These are phyloP conservation scores for Ascodesmis nigricans DNA, from an alignment of 495 filamentous ascomycete genomes.

Conservation along the genomic window DNA sequence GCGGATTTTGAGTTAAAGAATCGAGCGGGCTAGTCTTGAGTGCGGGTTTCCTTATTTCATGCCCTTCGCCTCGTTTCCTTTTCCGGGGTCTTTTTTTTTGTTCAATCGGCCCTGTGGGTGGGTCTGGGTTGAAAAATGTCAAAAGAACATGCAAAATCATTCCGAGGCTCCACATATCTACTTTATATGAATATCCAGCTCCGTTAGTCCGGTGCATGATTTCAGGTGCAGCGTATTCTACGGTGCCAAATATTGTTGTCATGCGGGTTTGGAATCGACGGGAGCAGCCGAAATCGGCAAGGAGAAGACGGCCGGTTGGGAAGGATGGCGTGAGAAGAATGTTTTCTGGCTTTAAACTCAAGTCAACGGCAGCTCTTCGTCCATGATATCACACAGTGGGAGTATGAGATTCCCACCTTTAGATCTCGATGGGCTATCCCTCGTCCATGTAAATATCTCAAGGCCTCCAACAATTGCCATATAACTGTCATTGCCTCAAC, in stretches of 20 bases:
- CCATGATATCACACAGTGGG: background rate
- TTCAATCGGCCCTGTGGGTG: background rate
- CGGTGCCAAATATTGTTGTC: conserved; percentile 35
- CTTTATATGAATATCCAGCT: conserved; percentile 37
- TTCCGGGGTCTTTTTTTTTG: no score
- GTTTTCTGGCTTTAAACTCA: conserved; percentile 31
- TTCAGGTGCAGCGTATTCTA: conserved; percentile 41
- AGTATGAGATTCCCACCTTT: conserved; percentile 25
- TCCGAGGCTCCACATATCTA: conserved; percentile 46
- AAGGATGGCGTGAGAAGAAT: conserved; percentile 33
- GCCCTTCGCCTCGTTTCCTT: no score
- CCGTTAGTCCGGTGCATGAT: conserved; percentile 11
- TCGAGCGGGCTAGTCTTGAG: no score
- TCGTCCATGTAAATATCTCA: conserved; percentile 36
- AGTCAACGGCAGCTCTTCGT: background rate
- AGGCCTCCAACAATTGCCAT: conserved; percentile 36
- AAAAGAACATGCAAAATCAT: conserved; percentile 32
- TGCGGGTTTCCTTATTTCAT: no score
- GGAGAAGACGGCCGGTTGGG: conserved; percentile 29
- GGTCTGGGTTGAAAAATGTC: conserved; percentile 8
- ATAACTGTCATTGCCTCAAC: conserved; percentile 33
- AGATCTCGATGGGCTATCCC: conserved; percentile 42
- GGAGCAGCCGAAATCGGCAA: conserved; percentile 45
- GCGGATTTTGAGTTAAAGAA: no score
- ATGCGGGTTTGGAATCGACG: conserved; percentile 12